Evolutionary conservation across 306 rosid genomes (phyloP).

Genomic region (Cicer arietinum): DNA sequence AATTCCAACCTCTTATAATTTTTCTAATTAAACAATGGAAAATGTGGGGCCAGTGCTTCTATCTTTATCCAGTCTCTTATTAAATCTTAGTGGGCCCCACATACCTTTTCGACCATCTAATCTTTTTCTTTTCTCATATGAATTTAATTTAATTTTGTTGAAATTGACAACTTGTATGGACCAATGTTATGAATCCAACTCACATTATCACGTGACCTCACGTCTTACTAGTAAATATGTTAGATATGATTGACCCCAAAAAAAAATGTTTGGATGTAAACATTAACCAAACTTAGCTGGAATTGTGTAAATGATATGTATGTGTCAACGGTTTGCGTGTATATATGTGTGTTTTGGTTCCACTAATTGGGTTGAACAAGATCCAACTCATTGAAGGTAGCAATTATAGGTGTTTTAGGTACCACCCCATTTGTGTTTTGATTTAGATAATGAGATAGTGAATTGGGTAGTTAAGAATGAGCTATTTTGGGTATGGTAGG

Average conservation of each 20-base stretch:
- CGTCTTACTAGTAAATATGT: constrained; percentile 16
- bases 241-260: not conserved
- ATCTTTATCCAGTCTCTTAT: constrained; percentile 44
- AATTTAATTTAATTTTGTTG: constrained; percentile 11
- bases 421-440: constrained; percentile 12
- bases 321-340: not conserved
- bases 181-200: constrained; percentile 44
- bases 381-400: not conserved
- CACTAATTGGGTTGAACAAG: constrained; percentile 4
- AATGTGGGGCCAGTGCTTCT: constrained; percentile 19
- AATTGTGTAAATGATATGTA: constrained; percentile 22
- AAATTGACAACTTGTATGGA: constrained; percentile 20
- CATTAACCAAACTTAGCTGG: not conserved
- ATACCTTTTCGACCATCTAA: constrained; percentile 34
- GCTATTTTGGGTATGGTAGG: not conserved
- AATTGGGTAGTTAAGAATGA: not conserved
- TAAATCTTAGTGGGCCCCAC: constrained; percentile 57
- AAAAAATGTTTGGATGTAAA: not conserved
- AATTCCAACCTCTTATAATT: not conserved
- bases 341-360: not conserved
- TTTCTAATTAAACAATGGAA: constrained; percentile 33
- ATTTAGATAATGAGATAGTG: not conserved
- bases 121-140: not conserved
- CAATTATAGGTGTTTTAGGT: constrained; percentile 42
- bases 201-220: constrained; percentile 33